These are phyloP conservation scores for Takashimella tepidaria DNA, from an alignment of 1,284 basidiomycete species.

Conservation along the genomic window DNA sequence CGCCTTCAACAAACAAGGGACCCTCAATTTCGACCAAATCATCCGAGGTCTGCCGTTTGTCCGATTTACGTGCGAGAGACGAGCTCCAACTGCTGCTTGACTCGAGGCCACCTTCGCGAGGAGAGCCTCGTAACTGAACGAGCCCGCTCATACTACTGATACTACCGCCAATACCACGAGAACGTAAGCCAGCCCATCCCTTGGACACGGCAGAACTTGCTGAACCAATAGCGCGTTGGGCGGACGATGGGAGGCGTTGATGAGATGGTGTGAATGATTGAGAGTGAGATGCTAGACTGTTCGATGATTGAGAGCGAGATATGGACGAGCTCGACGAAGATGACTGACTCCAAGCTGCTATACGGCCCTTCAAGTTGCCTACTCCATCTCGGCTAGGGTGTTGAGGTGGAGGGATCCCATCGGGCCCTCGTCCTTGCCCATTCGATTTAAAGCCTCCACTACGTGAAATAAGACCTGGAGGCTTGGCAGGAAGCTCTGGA, in stretches of 20 bases:
- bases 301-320: constrained; percentile 33
- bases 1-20: constrained; percentile 22
- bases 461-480: constrained; percentile 16
- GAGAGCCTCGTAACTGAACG: constrained; percentile 5
- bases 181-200: constrained; percentile 39
- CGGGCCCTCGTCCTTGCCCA: constrained; percentile 21
- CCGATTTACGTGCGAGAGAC: constrained; percentile 3
- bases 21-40: constrained; percentile 14
- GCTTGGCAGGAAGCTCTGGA: constrained; percentile 16
- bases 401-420: constrained; percentile 19
- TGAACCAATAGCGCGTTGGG: constrained; percentile 33
- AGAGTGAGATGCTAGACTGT: constrained; percentile 26
- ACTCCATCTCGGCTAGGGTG: constrained; percentile 28
- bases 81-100: constrained; percentile 22
- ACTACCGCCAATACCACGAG: constrained; percentile 37
- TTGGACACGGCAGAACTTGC: constrained; percentile 42
- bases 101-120: constrained; percentile 8
- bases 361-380: constrained; percentile 28
- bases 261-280: constrained; percentile 14
- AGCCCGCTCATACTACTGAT: constrained; percentile 29
- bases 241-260: constrained; percentile 32
- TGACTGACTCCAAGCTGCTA: constrained; percentile 37
- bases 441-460: constrained; percentile 23
- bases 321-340: constrained; percentile 18
- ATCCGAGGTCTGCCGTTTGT: constrained; percentile 8